Evolutionary conservation across 805 yeast genomes (phyloP).

Genomic region (Yueomyces sp.): DNA sequence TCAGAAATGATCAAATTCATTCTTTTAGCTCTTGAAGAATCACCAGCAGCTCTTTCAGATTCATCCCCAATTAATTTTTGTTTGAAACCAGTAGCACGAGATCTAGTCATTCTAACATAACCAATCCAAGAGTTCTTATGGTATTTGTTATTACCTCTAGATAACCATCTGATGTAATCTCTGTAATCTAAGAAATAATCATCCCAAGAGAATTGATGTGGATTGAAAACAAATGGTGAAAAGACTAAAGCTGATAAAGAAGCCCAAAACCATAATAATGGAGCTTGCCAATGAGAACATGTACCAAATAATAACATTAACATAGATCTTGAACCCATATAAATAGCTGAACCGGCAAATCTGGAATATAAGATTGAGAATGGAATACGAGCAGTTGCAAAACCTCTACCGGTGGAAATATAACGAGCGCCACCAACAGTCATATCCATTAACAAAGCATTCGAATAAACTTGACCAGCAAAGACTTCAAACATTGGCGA

Average conservation of each 20-base stretch:
- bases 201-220: conserved; percentile 93
- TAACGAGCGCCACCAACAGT: conserved; percentile 79
- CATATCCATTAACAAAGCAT: conserved; percentile 55
- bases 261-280: conserved; percentile 95
- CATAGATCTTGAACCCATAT: conserved; percentile 71
- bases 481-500: conserved; percentile 78
- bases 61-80: conserved; percentile 56
- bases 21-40: conserved; percentile 72
- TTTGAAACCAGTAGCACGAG: conserved; percentile 77
- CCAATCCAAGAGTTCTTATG: conserved; percentile 86
- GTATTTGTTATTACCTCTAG: conserved; percentile 84
- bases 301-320: conserved; percentile 60
- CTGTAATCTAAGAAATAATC: conserved; percentile 94
- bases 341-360: conserved; percentile 70
- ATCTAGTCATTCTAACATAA: conserved; percentile 66
- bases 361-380: conserved; percentile 61
- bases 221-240: conserved; percentile 91
- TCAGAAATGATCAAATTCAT: conserved; percentile 59
- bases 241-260: conserved; percentile 73
- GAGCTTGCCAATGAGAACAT: conserved; percentile 78
- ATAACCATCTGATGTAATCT: conserved; percentile 78
- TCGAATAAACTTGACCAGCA: conserved; percentile 65
- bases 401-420: conserved; percentile 77
- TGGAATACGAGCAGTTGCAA: conserved; percentile 68
- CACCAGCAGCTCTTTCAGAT: conserved; percentile 74